phyloP scores from a whole-genome alignment of 306 rosid species.

The Vicia villosa region DNA sequence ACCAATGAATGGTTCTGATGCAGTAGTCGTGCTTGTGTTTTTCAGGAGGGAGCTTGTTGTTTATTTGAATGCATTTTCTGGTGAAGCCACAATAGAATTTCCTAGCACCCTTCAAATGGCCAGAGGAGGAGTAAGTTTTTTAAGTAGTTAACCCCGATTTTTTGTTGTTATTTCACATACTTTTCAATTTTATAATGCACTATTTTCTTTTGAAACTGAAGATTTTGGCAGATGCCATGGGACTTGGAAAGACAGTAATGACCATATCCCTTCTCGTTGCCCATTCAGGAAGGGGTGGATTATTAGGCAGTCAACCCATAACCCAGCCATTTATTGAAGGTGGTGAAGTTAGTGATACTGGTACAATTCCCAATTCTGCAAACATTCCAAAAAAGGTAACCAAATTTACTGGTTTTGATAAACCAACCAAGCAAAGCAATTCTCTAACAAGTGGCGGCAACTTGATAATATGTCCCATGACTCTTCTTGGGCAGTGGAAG shows the following conservation, averaged over 20 bases:
- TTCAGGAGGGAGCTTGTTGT: constrained; percentile 72
- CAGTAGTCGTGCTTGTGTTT: constrained; percentile 25
- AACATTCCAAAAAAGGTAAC: constrained; percentile 47
- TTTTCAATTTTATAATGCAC: constrained; percentile 30
- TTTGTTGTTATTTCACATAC: constrained; percentile 11
- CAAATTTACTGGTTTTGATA: constrained; percentile 72
- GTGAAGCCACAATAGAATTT: constrained; percentile 83
- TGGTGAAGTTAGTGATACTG: constrained; percentile 47
- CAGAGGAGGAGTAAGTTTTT: constrained; percentile 87
- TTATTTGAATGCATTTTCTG: constrained; percentile 91
- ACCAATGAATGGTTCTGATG: constrained; percentile 29
- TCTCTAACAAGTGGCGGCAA: constrained; percentile 66
- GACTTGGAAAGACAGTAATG: constrained; percentile 97
- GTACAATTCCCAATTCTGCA: constrained; percentile 37
- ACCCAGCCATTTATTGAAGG: constrained; percentile 47
- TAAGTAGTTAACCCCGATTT: constrained; percentile 26
- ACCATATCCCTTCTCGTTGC: constrained; percentile 85
- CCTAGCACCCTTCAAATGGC: constrained; percentile 97
- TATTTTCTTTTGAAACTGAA: constrained; percentile 49
- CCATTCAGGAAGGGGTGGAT: constrained; percentile 66
- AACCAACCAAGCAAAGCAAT: constrained; percentile 56
- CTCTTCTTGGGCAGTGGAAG: constrained; percentile 97
- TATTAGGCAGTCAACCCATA: constrained; percentile 48
- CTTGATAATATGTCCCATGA: constrained; percentile 92
- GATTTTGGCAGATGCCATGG: constrained; percentile 99